Conservation (phyloP, 306 rosid genomes). For the Neltuma alba region DNA sequence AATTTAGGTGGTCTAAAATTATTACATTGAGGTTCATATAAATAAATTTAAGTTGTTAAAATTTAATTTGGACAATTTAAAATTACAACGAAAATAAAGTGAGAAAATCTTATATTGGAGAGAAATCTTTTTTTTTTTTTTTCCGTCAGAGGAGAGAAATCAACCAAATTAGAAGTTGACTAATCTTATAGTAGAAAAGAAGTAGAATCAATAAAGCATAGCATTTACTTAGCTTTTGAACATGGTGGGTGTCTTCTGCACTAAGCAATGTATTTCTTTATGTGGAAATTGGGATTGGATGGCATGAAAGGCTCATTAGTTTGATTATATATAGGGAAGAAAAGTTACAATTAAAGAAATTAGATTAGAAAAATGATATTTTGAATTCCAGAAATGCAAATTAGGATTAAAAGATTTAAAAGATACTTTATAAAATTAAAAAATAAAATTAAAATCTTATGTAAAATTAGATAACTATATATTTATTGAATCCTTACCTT, state of each 20-base stretch:
- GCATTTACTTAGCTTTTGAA: conserved; percentile 25
- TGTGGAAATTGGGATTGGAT: neutral
- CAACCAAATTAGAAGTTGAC: neutral
- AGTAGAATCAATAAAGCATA: conserved; percentile 9
- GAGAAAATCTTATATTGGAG: neutral
- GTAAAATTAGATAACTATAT: too few relatives aligned
- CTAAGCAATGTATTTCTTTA: neutral
- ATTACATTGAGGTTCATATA: too few relatives aligned
- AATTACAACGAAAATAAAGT: neutral
- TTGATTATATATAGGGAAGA: neutral
- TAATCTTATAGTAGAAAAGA: conserved; percentile 17
- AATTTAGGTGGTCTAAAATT: too few relatives aligned
- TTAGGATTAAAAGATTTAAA: too few relatives aligned
- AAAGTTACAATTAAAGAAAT: neutral
- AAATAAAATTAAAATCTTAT: too few relatives aligned
- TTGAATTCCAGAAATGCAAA: too few relatives aligned
- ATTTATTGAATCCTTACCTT: too few relatives aligned
- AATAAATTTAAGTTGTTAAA: too few relatives aligned
- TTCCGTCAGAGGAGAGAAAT: too few relatives aligned
- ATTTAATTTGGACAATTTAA: neutral
- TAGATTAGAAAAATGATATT: too few relatives aligned
- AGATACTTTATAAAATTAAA: too few relatives aligned
- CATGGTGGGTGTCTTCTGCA: conserved; percentile 11
- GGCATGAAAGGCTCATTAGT: neutral
- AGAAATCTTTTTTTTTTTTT: too few relatives aligned